Evolutionary conservation across 2,329 filamentous ascomycete genomes (phyloP), one percentile per base, ranked within the genome.

Genomic region (Samsoniella hepiali): DNA sequence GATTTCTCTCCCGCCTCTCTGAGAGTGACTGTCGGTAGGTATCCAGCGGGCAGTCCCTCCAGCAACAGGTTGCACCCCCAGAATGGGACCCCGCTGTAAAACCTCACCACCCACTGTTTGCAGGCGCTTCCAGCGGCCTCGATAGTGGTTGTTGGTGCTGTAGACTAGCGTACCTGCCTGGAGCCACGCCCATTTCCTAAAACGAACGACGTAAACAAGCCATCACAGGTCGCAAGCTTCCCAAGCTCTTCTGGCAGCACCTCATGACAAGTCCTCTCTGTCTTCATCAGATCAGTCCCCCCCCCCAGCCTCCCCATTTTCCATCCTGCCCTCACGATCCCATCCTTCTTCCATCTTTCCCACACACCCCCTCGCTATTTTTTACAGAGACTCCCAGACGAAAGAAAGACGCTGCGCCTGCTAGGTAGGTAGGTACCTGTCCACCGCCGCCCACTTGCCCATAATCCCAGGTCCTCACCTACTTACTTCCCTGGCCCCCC

Each of bases 201-300:
- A 63, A 63, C 61, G 44, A 63, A 40, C 34, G 58, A 63, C 36
- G 34, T 63, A 63, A 63, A 63, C 61, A 63, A 63, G 42, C 13
- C 32, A 3, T 32, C 27, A 15, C 54, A 57, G 55, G 15, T 40
- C 17, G 10, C 9, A 11, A 17, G 38, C 27, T 22, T 13, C 22
- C 22, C 22, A 22, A 22, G 22, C 27, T 44, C 31, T n/a, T 44
- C 38, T 8, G 7, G 22, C 22, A 22, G 22, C 22, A 22, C 22
- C 22, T 22, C 22, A 22, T 22, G 22, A 22, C 22, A 22, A 22
- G 22, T 22, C 22, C 22, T 15, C 11, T 11, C 38, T 15, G 38
- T 40, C 38, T 40, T 40, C 11, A 40, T 40, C 38, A 40, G 38
- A 40, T 40, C 34, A 38, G 34, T 38, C 34, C 38, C 38, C 38